Evolutionary conservation across 768 basidiomycete genomes (phyloP), one percentile per base, ranked within the genome.

Genomic region (Termitomyces sp.): DNA sequence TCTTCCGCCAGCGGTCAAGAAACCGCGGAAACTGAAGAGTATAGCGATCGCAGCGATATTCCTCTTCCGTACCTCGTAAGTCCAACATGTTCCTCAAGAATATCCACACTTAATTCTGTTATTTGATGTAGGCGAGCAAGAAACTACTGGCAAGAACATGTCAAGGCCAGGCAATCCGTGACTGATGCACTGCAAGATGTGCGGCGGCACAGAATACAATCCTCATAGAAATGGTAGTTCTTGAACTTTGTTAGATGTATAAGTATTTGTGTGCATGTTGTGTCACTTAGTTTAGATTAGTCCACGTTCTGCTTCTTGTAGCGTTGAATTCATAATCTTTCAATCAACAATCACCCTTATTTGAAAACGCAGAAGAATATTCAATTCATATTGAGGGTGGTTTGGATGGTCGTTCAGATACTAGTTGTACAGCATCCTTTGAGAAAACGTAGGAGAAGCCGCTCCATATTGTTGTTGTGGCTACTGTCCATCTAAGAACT

Each of bases 401-500:
- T 61, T 70, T 76, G 13, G 64, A 63, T 24, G 69, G 72, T 33
- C 70, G 70, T 64, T 75, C 68, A 36, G 81, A 77, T 24, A 89
- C 63, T 49, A 93, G 73, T 40, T 84, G 85, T 46, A 93, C 87
- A 0, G 89, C 90, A 62, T 88, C 81, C 69, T 87, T 90, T 7
- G 87, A 85, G 68, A 90, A 88, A 7, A 94, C 66, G 68, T 94
- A 94, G 20, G 91, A 91, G 51, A 91, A 68, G 12, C 96, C 96
- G 66, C 94, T 96, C 89, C 91, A 93, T 32, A 98, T 77, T 1
- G 96, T 99, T 7, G 96, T 97, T 4, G 84, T 83, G 0, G 91
- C 96, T 1, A 98, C 96, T 0, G 88, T 79, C 83, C 83, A 91
- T 70, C 96, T 98, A 59, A 8, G 50, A 38, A 36, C 20, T 28